Evolutionary conservation across 2,329 filamentous ascomycete genomes (phyloP).

Genomic region (Aspergillus niger): DNA sequence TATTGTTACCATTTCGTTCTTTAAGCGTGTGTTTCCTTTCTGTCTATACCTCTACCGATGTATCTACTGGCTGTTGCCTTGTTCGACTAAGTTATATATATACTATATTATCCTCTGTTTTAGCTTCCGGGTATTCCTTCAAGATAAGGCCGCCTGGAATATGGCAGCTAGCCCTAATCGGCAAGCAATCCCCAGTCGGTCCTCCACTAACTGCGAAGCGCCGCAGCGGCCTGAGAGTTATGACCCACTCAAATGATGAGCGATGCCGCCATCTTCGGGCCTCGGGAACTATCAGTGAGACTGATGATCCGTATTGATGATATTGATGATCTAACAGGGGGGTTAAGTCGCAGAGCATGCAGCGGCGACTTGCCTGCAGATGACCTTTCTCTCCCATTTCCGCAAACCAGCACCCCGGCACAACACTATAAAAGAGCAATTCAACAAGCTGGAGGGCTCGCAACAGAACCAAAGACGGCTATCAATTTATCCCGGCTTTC

Average conservation of each 20-base stretch:
- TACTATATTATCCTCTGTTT: background rate
- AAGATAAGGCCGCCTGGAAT: background rate
- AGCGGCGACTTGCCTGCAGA: too few relatives aligned
- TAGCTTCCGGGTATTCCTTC: background rate
- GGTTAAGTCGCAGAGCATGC: too few relatives aligned
- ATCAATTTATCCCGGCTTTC: background rate
- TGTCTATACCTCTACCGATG: background rate
- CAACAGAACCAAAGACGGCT: too few relatives aligned
- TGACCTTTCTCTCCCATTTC: too few relatives aligned
- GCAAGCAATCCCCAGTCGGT: background rate
- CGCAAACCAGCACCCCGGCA: too few relatives aligned
- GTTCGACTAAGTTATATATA: background rate
- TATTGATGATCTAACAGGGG: too few relatives aligned
- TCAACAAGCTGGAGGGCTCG: too few relatives aligned
- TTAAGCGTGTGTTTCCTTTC: background rate
- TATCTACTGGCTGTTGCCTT: background rate
- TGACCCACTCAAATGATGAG: background rate
- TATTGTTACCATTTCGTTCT: background rate
- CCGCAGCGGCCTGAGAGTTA: background rate
- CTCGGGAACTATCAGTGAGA: too few relatives aligned
- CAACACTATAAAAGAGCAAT: too few relatives aligned
- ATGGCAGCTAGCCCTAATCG: background rate
- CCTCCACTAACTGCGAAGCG: background rate
- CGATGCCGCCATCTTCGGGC: too few relatives aligned
- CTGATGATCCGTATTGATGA: too few relatives aligned